phyloP scores from a whole-genome alignment of 2,329 filamentous ascomycete species.

The Didymellaceae sp. region DNA sequence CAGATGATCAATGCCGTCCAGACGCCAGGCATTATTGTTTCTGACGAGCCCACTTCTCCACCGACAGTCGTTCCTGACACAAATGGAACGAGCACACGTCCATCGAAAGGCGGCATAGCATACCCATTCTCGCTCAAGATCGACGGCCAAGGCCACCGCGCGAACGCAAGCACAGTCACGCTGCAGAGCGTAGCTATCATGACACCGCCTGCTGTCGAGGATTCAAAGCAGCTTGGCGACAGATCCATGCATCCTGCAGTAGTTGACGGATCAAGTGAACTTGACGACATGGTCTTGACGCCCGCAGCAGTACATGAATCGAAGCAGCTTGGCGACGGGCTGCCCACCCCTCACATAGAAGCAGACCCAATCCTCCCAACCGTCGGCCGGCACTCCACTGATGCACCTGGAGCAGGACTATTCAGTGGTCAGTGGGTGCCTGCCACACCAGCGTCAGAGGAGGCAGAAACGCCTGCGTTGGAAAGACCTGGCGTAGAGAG shows the following conservation, averaged over 20 bases:
- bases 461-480: constrained; percentile 11
- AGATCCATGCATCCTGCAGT: not conserved
- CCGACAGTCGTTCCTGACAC: constrained; percentile 54
- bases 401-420: constrained; percentile 38
- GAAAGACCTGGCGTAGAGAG: constrained; percentile 56
- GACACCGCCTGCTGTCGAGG: constrained; percentile 30
- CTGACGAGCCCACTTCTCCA: constrained; percentile 34
- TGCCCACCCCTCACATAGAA: constrained; percentile 8
- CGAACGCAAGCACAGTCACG: constrained; percentile 74
- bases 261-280: not conserved
- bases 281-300: constrained; percentile 20
- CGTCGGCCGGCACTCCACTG: constrained; percentile 49
- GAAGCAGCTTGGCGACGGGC: constrained; percentile 15
- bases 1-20: constrained; percentile 17
- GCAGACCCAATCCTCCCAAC: constrained; percentile 20
- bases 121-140: constrained; percentile 75
- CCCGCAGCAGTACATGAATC: constrained; percentile 29
- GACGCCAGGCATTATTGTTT: constrained; percentile 29
- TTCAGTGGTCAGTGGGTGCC: constrained; percentile 25
- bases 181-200: constrained; percentile 52
- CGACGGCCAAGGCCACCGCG: constrained; percentile 49
- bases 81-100: constrained; percentile 64
- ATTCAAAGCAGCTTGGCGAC: constrained; percentile 18
- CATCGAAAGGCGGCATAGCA: constrained; percentile 72
- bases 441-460: not conserved